Evolutionary conservation across 345 rosid species (phyloP).

Genomic region (thale cress (Arabidopsis thaliana)): DNA sequence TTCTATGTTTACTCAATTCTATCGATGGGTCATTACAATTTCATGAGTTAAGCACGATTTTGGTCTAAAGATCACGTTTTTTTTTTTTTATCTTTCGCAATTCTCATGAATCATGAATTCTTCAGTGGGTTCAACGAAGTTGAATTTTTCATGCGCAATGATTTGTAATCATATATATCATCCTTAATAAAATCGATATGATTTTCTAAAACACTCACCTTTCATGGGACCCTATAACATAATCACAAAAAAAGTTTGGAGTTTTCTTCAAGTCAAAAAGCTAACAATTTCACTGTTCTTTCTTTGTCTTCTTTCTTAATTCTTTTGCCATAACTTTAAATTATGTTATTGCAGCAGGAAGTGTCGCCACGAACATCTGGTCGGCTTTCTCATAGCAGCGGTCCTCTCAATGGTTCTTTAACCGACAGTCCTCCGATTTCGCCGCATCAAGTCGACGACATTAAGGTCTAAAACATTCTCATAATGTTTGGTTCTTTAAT

Average conservation of each 20-base stretch:
- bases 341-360: conserved; percentile 66
- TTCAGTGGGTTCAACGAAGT: background rate
- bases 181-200: conserved; percentile 30
- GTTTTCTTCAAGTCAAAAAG: conserved; percentile 35
- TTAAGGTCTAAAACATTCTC: conserved; percentile 57
- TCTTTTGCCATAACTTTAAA: background rate
- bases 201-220: conserved; percentile 18
- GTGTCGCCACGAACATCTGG: conserved; percentile 88
- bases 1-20: background rate
- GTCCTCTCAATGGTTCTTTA: conserved; percentile 75
- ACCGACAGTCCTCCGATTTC: conserved; percentile 98
- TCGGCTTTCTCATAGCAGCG: conserved; percentile 86
- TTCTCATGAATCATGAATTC: background rate
- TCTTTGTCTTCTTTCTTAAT: conserved; percentile 35
- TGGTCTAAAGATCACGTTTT: conserved; percentile 17
- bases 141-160: conserved; percentile 35
- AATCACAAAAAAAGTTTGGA: conserved; percentile 35
- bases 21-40: conserved; percentile 22
- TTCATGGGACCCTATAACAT: conserved; percentile 25
- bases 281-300: conserved; percentile 22
- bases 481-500: background rate
- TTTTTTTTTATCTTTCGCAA: background rate
- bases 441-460: conserved; percentile 78
- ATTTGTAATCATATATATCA: conserved; percentile 31
- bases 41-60: background rate